phyloP scores from a whole-genome alignment of 2,329 filamentous ascomycete species.

The Hypoxylon sp. region DNA sequence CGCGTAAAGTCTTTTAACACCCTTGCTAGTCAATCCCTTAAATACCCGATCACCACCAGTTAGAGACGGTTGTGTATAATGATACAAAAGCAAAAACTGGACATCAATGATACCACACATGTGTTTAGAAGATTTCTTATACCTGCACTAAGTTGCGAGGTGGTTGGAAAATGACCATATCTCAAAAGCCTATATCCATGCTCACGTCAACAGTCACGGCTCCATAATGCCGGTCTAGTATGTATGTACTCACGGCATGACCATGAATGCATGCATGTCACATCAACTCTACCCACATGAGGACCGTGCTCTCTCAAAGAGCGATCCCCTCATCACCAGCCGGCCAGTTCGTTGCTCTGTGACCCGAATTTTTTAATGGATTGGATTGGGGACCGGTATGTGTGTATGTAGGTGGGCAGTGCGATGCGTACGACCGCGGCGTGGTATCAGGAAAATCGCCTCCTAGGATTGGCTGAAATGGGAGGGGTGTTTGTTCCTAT shows the following conservation, averaged over 20 bases:
- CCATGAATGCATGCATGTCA: slow-evolving; percentile 44
- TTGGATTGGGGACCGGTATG: slow-evolving; percentile 33
- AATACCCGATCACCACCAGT: slow-evolving; percentile 36
- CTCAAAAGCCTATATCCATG: slow-evolving; percentile 32
- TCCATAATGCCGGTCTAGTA: slow-evolving; percentile 14
- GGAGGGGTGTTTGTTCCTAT: slow-evolving; percentile 36
- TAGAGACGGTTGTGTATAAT: slow-evolving; percentile 6
- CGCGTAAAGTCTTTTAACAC: slow-evolving; percentile 31
- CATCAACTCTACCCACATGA: slow-evolving; percentile 43
- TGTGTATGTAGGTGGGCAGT: slow-evolving; percentile 29
- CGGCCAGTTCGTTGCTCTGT: slow-evolving; percentile 24
- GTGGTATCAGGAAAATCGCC: slow-evolving; percentile 29
- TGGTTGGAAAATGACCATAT: slow-evolving; percentile 23
- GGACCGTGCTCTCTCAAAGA: slow-evolving; percentile 39
- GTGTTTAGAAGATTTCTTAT: slow-evolving; percentile 2
- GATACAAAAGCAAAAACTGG: slow-evolving; percentile 15
- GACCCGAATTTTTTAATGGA: slow-evolving; percentile 25
- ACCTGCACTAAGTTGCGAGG: slow-evolving; percentile 6
- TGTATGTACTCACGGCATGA: slow-evolving; percentile 38
- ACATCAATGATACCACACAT: slow-evolving; percentile 16
- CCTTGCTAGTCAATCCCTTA: slow-evolving; percentile 36
- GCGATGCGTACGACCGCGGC: slow-evolving; percentile 39
- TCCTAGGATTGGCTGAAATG: slow-evolving; percentile 35
- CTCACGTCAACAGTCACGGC: slow-evolving; percentile 21
- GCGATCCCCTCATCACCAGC: slow-evolving; percentile 37